phyloP scores from a whole-genome alignment of 2,329 filamentous ascomycete species.

The Ramularia endophylla region DNA sequence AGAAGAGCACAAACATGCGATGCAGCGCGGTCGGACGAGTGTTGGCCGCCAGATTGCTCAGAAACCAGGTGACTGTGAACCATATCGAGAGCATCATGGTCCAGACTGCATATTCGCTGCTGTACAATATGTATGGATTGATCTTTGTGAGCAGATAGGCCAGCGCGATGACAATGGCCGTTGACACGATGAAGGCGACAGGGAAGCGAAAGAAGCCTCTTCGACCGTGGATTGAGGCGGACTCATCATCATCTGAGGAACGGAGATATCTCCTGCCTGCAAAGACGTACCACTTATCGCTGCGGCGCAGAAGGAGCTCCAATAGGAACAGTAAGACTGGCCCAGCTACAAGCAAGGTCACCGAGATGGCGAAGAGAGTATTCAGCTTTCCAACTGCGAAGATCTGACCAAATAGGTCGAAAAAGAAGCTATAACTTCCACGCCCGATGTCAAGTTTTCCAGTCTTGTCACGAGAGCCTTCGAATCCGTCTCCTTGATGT shows the following conservation, averaged over 20 bases:
- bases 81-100: slow-evolving; percentile 75
- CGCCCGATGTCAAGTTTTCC: slow-evolving; percentile 61
- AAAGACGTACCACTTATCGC: slow-evolving; percentile 87
- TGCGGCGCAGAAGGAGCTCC: slow-evolving; percentile 60
- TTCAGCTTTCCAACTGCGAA: slow-evolving; percentile 76
- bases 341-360: slow-evolving; percentile 73
- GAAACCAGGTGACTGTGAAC: slow-evolving; percentile 75
- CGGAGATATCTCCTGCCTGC: slow-evolving; percentile 58
- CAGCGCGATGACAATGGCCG: slow-evolving; percentile 62
- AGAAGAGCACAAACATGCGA: slow-evolving; percentile 71
- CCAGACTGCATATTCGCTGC: slow-evolving; percentile 82
- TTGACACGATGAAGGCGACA: slow-evolving; percentile 63
- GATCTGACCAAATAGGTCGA: slow-evolving; percentile 76
- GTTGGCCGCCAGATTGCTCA: slow-evolving; percentile 71
- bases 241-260: slow-evolving; percentile 53
- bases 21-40: slow-evolving; percentile 81
- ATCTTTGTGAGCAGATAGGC: slow-evolving; percentile 72
- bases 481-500: slow-evolving; percentile 61
- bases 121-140: slow-evolving; percentile 89
- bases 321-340: slow-evolving; percentile 67
- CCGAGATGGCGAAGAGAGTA: slow-evolving; percentile 80
- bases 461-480: slow-evolving; percentile 49
- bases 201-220: slow-evolving; percentile 82
- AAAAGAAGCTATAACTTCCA: slow-evolving; percentile 68
- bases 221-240: slow-evolving; percentile 63